phyloP scores from a whole-genome alignment of 352 stramenopile genomes.

The Phytopythium aichiense region DNA sequence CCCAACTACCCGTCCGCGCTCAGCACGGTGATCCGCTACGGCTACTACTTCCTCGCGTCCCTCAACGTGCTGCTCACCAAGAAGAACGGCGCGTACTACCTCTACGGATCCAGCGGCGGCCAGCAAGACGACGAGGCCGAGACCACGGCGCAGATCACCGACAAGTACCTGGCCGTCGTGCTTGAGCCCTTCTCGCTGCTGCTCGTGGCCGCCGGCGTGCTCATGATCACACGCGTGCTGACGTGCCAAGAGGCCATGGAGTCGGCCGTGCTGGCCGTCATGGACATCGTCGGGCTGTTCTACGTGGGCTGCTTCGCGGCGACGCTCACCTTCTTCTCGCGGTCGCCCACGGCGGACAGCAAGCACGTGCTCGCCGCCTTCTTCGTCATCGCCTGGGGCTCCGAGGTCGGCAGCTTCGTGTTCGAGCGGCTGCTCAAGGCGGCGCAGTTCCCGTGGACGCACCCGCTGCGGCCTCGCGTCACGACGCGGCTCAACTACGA shows the following conservation, averaged over 20 bases:
- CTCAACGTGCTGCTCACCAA: constrained; percentile 41
- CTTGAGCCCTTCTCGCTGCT: constrained; percentile 57
- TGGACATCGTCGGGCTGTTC: constrained; percentile 47
- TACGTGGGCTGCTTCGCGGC: constrained; percentile 40
- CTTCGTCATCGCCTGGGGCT: constrained; percentile 50
- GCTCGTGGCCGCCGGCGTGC: constrained; percentile 30
- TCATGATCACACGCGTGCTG: constrained; percentile 42
- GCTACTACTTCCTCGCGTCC: constrained; percentile 48
- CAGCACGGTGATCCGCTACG: constrained; percentile 38
- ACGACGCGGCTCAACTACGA: constrained; percentile 59
- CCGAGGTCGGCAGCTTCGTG: constrained; percentile 49
- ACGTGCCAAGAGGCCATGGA: constrained; percentile 65
- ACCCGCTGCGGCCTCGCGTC: constrained; percentile 39
- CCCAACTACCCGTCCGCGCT: constrained; percentile 44
- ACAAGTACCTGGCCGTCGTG: constrained; percentile 34
- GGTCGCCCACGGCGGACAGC: constrained; percentile 17
- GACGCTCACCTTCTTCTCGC: constrained; percentile 48
- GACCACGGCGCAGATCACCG: constrained; percentile 11
- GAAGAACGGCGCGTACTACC: constrained; percentile 5
- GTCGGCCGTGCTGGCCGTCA: constrained; percentile 45
- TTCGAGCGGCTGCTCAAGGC: constrained; percentile 42
- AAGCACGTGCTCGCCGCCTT: constrained; percentile 39
- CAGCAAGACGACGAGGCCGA: constrained; percentile 5
- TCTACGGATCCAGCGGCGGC: constrained; percentile 4
- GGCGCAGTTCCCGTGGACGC: constrained; percentile 49